Evolutionary conservation across 2,329 filamentous ascomycete species (phyloP), one percentile per base, ranked within the genome.

Genomic region (Cadophora sp.): DNA sequence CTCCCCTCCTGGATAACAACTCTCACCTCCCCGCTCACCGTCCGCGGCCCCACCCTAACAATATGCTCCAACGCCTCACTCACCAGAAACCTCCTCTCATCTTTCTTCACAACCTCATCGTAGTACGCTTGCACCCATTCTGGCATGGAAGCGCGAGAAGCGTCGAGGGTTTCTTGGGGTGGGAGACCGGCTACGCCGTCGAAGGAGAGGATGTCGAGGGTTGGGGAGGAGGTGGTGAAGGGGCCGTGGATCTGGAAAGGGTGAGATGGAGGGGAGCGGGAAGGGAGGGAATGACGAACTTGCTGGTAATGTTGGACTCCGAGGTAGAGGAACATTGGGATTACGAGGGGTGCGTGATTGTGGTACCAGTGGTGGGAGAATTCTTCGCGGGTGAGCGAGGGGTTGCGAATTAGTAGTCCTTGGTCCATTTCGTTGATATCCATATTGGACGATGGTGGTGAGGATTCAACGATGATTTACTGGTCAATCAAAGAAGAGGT

Each of bases 321-420:
- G 3, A 66, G 68, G 27, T 68, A 58, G 7, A 75, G 56, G 46
- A 76, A 75, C 50, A 73, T 71, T 1, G 75, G 75, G 4, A 72
- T 61, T 8, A 74, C 70, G 29, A 75, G 59, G 5, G 67, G 65
- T 22, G 71, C 74, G 53, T 76, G 75, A 2, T 71, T 70, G 2
- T 65, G 43, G 29, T 71, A 72, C 73, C 73, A 76, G 62, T 73
- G 69, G 19, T 69, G 37, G 1, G 71, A 75, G 70, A 76, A 76
- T 60, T 75, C 62, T 22, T 71, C 65, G 31, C 43, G 62, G 22
- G 74, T 75, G 12, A 75, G 60, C 0, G 64, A 27, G 0, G 74
- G 72, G 50, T 73, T 73, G 53, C 75, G 73, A 53, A 68, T 73
- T 6, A 76, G 64, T 19, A 76, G 72, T 1, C 65, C 73, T 71